Evolutionary conservation across 352 stramenopile species (phyloP), one percentile per base, ranked within the genome.

Genomic region (Pythium periplocum): DNA sequence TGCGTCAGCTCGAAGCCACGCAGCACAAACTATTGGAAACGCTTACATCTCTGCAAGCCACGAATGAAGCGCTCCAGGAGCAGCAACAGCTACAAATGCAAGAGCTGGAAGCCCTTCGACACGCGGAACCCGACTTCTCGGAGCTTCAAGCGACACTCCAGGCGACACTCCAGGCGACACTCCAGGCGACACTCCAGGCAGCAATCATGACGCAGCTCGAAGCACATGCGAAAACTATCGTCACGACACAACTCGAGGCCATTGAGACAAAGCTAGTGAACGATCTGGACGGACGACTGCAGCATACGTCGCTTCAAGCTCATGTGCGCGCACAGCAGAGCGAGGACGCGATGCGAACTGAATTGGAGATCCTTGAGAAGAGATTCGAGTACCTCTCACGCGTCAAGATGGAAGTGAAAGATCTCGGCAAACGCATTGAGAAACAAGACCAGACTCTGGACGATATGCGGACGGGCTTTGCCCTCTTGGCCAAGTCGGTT

Each of bases 341-440:
- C 5, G 70, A 87, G 31, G 75, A 86, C 46, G 51, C 64, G 2
- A 68, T 86, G n/a, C 61, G 68, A 41, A 55, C 30, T 1, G 63
- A 82, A 45, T 30, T 87, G 3, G 75, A 86, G 45, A 65, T 84
- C 53, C 61, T 89, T 8, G 78, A 89, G 40, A 89, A 89, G 37
- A 74, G 80, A 26, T 85, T 87, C 35, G 78, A 85, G 26, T 87
- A 85, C 45, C 50, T 89, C 40, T 86, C 74, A 30, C 73, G 75
- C 35, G 63, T 87, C 51, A 87, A 87, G 47, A 85, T 77, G 75
- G 76, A 87, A 57, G 78, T 87, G 51, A 90, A 88, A 48, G 77
- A 90, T 8, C 32, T 88, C 5, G 61, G 45, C 42, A 71, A 71
- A 17, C 66, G 65, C 57, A 68, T 78, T 7, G 77, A 90, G 11